These are phyloP conservation scores for Colletotrichum shisoi DNA, from an alignment of 2,329 filamentous ascomycete species.

Conservation along the genomic window DNA sequence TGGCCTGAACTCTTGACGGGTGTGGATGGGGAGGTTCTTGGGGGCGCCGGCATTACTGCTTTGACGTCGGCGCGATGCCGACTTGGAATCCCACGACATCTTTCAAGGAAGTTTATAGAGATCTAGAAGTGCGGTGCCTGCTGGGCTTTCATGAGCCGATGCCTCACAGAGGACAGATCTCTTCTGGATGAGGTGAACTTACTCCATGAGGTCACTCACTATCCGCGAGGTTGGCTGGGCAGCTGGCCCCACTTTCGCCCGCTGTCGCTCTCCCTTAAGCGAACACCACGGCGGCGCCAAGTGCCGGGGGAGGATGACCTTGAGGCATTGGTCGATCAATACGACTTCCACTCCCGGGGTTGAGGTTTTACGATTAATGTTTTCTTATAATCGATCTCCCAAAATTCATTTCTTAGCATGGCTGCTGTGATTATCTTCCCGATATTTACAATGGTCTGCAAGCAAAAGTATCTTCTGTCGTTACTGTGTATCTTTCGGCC, in stretches of 20 bases:
- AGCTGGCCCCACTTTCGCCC: constrained; percentile 24
- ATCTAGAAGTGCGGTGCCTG: too few species aligned
- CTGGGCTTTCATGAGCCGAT: neutral
- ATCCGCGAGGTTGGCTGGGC: constrained; percentile 21
- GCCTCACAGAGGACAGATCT: constrained; percentile 22
- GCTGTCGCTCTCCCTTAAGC: constrained; percentile 27
- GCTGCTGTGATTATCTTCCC: neutral
- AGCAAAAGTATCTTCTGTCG: neutral
- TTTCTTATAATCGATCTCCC: neutral
- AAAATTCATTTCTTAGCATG: neutral
- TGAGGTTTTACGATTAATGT: neutral
- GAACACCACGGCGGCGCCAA: constrained; percentile 17
- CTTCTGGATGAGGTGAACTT: constrained; percentile 10
- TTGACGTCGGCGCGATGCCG: constrained; percentile 54
- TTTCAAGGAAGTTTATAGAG: neutral
- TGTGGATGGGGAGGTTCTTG: constrained; percentile 53
- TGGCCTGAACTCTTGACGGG: constrained; percentile 50
- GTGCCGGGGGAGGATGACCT: too few species aligned
- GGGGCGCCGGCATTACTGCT: constrained; percentile 55
- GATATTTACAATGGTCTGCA: neutral
- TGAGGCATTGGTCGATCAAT: too few species aligned
- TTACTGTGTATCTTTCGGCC: constrained; percentile 68
- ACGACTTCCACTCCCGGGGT: neutral
- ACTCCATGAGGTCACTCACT: constrained; percentile 7
- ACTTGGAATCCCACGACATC: constrained; percentile 54